These are phyloP conservation scores for Candida orba DNA, from an alignment of 805 yeast genomes.

Conservation along the genomic window DNA sequence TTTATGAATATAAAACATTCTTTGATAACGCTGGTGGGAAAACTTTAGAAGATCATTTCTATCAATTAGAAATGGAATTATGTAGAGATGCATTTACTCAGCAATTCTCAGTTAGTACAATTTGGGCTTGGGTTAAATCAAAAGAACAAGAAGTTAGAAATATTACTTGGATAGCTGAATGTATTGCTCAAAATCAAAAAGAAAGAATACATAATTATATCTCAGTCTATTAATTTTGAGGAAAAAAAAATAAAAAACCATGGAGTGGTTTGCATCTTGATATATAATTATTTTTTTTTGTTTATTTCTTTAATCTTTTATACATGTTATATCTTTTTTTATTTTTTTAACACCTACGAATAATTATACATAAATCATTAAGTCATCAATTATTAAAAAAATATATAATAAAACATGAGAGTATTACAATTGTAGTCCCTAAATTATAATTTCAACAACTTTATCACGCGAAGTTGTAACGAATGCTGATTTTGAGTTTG, in stretches of 20 bases:
- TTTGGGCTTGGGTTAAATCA: conserved; percentile 96
- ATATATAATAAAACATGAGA: not conserved
- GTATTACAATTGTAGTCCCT: conserved; percentile 5
- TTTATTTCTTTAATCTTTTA: not conserved
- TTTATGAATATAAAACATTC: conserved; percentile 59
- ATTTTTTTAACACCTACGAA: not conserved
- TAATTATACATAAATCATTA: conserved; percentile 1
- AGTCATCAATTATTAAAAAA: conserved; percentile 4
- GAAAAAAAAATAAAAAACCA: no score
- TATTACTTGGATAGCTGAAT: conserved; percentile 99
- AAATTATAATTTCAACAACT: conserved; percentile 51
- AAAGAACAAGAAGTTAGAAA: conserved; percentile 96
- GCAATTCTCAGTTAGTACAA: conserved; percentile 82
- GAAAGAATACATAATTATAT: conserved; percentile 89
- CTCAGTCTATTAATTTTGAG: conserved; percentile 53
- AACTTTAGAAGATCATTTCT: conserved; percentile 89
- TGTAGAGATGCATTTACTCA: conserved; percentile 94
- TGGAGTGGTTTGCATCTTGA: not conserved
- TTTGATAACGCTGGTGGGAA: conserved; percentile 43
- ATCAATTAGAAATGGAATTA: conserved; percentile 83
- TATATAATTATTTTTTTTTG: not conserved
- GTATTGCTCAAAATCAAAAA: conserved; percentile 97
- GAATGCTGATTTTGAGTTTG: conserved; percentile 49
- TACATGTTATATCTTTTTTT: no score
- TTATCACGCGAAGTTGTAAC: conserved; percentile 47